Conservation (phyloP, 305 asterid species). For the Fraxinus sp. region DNA sequence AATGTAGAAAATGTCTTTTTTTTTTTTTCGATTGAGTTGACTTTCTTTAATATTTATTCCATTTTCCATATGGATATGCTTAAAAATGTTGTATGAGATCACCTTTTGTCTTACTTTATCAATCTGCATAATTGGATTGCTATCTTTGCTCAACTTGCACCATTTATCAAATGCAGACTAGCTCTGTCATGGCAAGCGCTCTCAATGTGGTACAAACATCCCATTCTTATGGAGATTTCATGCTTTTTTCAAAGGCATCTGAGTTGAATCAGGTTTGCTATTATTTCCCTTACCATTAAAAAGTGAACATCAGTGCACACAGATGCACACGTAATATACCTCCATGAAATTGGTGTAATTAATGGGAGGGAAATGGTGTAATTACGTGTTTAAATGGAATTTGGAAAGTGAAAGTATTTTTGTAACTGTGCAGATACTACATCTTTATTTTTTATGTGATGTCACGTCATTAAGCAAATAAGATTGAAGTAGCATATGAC, state of each 20-base stretch:
- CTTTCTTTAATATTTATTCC: neutral
- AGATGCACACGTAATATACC: too few species aligned
- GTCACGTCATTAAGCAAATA: slow-evolving; percentile 18
- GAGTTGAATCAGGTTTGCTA: slow-evolving; percentile 66
- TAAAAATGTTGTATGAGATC: neutral
- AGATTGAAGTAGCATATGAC: slow-evolving; percentile 9
- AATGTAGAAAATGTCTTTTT: neutral
- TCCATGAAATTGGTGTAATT: too few species aligned
- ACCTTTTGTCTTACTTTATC: neutral
- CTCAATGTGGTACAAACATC: slow-evolving; percentile 84
- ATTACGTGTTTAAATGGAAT: neutral
- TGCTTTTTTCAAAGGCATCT: slow-evolving; percentile 74
- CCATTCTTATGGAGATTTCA: slow-evolving; percentile 73
- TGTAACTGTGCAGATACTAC: neutral
- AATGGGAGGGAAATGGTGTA: too few species aligned
- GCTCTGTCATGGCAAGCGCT: slow-evolving; percentile 65
- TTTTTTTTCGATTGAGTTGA: neutral
- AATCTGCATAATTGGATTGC: neutral
- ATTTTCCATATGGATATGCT: neutral
- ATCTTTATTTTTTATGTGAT: neutral
- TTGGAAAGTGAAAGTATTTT: slow-evolving; percentile 2
- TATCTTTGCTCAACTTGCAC: slow-evolving; percentile 15
- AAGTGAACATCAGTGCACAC: neutral
- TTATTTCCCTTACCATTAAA: slow-evolving; percentile 20
- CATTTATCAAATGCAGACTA: slow-evolving; percentile 58